Conservation (phyloP, 2,329 filamentous ascomycete genomes). For the Madurella mycetomatis region DNA sequence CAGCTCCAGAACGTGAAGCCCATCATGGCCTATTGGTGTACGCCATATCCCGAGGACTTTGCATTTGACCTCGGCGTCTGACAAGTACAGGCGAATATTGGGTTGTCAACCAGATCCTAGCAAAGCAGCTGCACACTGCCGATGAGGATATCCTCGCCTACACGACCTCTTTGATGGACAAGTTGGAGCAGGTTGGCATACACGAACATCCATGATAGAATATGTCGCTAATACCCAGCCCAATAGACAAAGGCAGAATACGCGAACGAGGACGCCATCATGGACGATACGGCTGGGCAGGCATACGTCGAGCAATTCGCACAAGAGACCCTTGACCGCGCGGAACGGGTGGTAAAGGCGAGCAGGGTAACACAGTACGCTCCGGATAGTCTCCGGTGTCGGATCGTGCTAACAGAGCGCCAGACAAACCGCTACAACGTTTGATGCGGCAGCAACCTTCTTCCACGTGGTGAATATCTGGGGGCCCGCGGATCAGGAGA, state of each 20-base stretch:
- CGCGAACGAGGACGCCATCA: constrained; percentile 73
- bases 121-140: constrained; percentile 69
- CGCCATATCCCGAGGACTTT: constrained; percentile 32
- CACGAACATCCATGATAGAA: background rate
- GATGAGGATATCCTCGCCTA: constrained; percentile 76
- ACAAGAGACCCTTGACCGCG: constrained; percentile 78
- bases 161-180: constrained; percentile 83
- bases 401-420: constrained; percentile 4
- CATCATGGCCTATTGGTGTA: constrained; percentile 93
- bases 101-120: constrained; percentile 87
- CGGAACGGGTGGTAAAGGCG: constrained; percentile 74
- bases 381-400: background rate
- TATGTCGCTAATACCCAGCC: background rate
- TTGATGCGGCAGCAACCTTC: constrained; percentile 88
- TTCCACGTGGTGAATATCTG: constrained; percentile 85
- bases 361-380: constrained; percentile 75
- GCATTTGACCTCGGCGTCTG: constrained; percentile 2
- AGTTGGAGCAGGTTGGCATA: constrained; percentile 66
- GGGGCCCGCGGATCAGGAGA: constrained; percentile 69
- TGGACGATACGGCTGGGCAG: constrained; percentile 79
- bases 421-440: constrained; percentile 89
- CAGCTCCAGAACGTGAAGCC: constrained; percentile 84
- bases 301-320: constrained; percentile 95
- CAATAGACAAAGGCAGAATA: constrained; percentile 65
- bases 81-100: constrained; percentile 70